Base-by-base conservation (phyloP, 169 alveolate species). In the Cryptosporidium ryanae region DNA sequence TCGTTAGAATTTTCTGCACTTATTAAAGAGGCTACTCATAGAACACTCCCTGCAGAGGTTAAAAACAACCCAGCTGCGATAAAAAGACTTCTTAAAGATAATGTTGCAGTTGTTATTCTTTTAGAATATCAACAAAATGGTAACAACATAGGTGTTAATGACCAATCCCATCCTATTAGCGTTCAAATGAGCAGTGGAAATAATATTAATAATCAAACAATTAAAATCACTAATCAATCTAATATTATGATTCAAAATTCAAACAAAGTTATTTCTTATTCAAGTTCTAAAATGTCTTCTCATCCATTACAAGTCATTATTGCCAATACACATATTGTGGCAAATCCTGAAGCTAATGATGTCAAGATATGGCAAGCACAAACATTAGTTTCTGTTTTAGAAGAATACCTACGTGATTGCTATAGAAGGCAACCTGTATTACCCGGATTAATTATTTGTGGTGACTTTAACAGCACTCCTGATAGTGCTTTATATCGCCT, bases 361-460 rank as follows among this genome's bases (percentile, higher is more conserved):
- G 94, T 87, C 21, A 93, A 93, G 65, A 90, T 93, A 38, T 91
- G 95, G 94, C 95, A 92, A 61, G 89, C 95, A 13, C 94, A 92
- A 61, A 91, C 92, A 13, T 91, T 91, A 25, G 92, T 91, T 12
- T 82, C 92, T 65, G 91, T 82, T 1, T 66, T 91, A 23, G 87
- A 76, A 27, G 94, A 91, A 81, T 84, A 89, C 61, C 76, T 92
- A 10, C 84, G 82, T 65, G 84, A 89, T 63, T 90, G 91, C 64
- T 83, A 70, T 21, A 67, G 89, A 38, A 87, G 90, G 52, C 84
- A 82, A 64, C 92, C 91, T 61, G 84, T 82, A 2, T 38, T 90
- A 17, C 95, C 94, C 0, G 93, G 92, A 25, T 66, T 91, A n/a
- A 83, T 90, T 27, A 61, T 92, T 29, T 92, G 93, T 82, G 94